Evolutionary conservation across 2,329 filamentous ascomycete species (phyloP), one percentile per base, ranked within the genome.

Genomic region (Botryotinia narcissicola): DNA sequence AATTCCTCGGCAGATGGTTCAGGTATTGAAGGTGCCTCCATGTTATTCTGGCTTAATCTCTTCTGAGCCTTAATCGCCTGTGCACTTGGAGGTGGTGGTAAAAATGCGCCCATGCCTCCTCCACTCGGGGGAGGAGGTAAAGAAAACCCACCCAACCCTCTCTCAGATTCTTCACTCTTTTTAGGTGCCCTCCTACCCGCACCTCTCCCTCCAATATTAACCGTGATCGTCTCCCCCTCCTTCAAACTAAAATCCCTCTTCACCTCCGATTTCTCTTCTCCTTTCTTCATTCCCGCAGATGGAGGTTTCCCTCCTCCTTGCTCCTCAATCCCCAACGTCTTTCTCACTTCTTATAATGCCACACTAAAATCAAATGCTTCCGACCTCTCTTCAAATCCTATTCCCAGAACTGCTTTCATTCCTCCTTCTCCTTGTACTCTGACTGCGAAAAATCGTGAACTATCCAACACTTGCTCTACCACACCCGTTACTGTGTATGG

Each of bases 341-440:
- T 91, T 78, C 92, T 86, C 32, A 91, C 91, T 81, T 96, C 93
- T 82, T 95, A 92, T 81, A 97, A 84, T 25, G 91, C 89, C 70
- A 97, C 92, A 75, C 89, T 89, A 79, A 97, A 94, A 81, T 97
- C 94, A 78, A 97, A 95, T 1, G 94, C 93, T 78, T 95, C 93
- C 79, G 89, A 90, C 68, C 94, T 86, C 82, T 97, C 93, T 84
- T 97, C 93, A 80, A 97, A 97, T 16, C 94, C 94, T 77, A 97
- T 89, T 16, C 94, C 94, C 74, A 97, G 83, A 63, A 92, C 88
- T 18, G 94, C 94, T 81, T 94, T 95, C 78, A 91, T 87, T 2
- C 92, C 91, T 59, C 88, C 87, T 51, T 90, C 91, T 75, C 94
- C 93, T 74, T 93, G 89, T 1, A 97, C 93, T 22, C 92, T 87